A percentile compares a stretch with the other conserved stretches of the same genome.
phyloP scores from a whole-genome alignment of 257 asterid genomes.

The Paulownia fortunei region DNA sequence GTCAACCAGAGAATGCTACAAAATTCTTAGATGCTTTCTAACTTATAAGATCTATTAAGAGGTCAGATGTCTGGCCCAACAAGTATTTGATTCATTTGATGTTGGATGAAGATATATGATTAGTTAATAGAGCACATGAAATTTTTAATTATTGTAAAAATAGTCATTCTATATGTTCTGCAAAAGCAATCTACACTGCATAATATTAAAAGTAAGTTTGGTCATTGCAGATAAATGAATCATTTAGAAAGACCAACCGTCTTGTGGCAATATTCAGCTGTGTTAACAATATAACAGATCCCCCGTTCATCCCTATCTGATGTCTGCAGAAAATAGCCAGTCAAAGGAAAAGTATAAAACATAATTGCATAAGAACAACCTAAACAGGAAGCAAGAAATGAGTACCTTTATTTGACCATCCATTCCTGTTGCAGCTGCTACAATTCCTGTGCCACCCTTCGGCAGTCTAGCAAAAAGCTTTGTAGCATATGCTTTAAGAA shows the following conservation, averaged over 20 bases:
- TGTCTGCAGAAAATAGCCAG: constrained; percentile 61
- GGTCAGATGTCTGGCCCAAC: not conserved
- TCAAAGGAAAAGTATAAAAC: constrained; percentile 9
- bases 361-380: constrained; percentile 26
- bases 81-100: not conserved
- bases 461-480: constrained; percentile 91
- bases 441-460: constrained; percentile 96
- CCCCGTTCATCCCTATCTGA: constrained; percentile 96
- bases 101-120: not conserved
- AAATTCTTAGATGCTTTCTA: constrained; percentile 18
- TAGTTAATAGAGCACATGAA: not conserved
- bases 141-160: constrained; percentile 18
- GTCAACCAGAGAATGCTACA: constrained; percentile 11
- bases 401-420: constrained; percentile 97
- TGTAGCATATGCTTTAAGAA: constrained; percentile 94
- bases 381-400: not conserved
- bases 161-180: constrained; percentile 22
- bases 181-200: constrained; percentile 12
- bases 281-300: constrained; percentile 94
- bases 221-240: constrained; percentile 20
- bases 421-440: constrained; percentile 99
- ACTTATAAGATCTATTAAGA: constrained; percentile 8
- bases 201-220: not conserved
- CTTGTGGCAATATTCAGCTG: constrained; percentile 98
- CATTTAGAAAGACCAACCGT: constrained; percentile 63